These are phyloP conservation scores for Diaporthe longicolla DNA, from an alignment of 2,329 filamentous ascomycete species.

Conservation along the genomic window DNA sequence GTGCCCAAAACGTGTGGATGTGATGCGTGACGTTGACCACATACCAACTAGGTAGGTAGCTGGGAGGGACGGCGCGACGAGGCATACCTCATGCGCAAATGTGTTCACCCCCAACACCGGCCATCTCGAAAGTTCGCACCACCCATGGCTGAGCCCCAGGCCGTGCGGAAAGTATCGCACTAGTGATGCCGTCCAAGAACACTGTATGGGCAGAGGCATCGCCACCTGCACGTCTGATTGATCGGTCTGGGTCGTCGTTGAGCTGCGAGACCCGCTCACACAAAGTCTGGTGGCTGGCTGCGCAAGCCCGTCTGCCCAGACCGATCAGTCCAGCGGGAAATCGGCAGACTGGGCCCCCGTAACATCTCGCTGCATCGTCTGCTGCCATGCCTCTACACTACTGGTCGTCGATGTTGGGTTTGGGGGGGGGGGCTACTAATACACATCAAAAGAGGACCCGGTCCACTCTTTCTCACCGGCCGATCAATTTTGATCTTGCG, in stretches of 20 bases:
- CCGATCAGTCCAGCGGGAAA: not conserved
- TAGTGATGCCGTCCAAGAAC: not conserved
- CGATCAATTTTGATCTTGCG: not conserved
- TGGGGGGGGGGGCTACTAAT: too few relatives aligned
- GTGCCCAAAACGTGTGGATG: not conserved
- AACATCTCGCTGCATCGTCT: not conserved
- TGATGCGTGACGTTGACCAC: not conserved
- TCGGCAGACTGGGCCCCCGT: not conserved
- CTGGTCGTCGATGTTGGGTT: not conserved
- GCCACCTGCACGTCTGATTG: conserved; percentile 28
- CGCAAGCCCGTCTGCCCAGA: not conserved
- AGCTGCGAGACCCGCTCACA: conserved; percentile 11
- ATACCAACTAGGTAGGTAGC: not conserved
- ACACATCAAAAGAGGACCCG: not conserved
- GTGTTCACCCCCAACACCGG: too few relatives aligned
- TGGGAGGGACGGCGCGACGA: too few relatives aligned
- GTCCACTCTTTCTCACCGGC: too few relatives aligned
- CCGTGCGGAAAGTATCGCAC: not conserved
- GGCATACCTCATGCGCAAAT: too few relatives aligned
- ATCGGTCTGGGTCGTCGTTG: not conserved
- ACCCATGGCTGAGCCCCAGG: conserved; percentile 4
- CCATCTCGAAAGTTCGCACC: not conserved
- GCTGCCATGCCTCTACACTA: not conserved
- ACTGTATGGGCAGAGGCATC: not conserved
- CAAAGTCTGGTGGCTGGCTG: conserved; percentile 27